Evolutionary conservation across 2,329 filamentous ascomycete genomes (phyloP), one percentile per base, ranked within the genome.

Genomic region (Aschersonia sp.): DNA sequence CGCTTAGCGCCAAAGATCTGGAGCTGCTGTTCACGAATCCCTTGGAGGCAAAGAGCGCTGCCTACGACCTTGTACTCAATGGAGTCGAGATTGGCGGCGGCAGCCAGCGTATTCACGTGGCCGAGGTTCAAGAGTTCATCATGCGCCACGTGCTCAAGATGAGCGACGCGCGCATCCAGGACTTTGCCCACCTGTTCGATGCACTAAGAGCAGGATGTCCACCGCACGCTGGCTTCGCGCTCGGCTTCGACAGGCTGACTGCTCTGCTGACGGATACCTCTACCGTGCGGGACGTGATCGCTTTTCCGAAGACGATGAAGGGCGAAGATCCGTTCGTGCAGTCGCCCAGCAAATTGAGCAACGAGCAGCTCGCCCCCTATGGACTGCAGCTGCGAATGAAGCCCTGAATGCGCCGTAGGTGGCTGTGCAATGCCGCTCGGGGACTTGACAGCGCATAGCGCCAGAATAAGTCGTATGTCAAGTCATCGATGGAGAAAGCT

Each of bases 1-100:
- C 92, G 0, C 78, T 85, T 37, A 78, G 78, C 0, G 63, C 73
- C 0, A 68, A 70, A 5, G 89, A 97, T 59, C 75, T 94, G 12
- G 81, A 87, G 40, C 65, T 87, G 1, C 76, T 97, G 1, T 70
- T 80, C 39, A 80, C 73, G 0, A 73, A 88, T 41, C 90, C 92
- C 0, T 71, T 87, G 1, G 65, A 73, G 44, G 87, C 79, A 1
- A 78, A 75, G 55, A 94, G 85, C 4, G 90, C 94, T 57, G 89
- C 95, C 60, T 98, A 96, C 66, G 92, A 98, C 57, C 79, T 98
- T 11, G 90, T 98, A 0, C 78, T 97, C 56, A 98, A 98, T 60
- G 92, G 92, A 4, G 79, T 95, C 5, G 92, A 98, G 64, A 76
- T 98, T 2, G 92, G 92, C 30, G 92, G 92, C 9, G 94, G 92